Evolutionary conservation across 768 basidiomycete species (phyloP).

Genomic region (Lactarius hengduanensis): DNA sequence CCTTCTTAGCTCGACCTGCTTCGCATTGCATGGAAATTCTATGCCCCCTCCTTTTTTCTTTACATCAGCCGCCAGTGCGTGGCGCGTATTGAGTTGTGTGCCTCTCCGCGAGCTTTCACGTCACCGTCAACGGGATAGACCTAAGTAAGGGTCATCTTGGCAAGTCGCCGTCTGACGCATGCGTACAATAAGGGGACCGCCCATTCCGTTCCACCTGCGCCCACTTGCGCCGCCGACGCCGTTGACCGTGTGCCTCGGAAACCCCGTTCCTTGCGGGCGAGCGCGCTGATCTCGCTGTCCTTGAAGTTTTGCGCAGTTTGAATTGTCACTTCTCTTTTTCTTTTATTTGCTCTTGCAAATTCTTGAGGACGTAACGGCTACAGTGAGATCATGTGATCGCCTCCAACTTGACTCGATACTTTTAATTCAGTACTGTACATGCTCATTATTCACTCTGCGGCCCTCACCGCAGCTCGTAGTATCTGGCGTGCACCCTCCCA

Average conservation of each 20-base stretch:
- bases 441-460: constrained; percentile 13
- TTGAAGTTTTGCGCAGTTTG: constrained; percentile 25
- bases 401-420: too few relatives aligned
- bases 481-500: neutral
- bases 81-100: constrained; percentile 20
- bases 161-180: neutral
- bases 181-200: neutral
- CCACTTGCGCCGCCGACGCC: neutral
- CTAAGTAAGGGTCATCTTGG: neutral
- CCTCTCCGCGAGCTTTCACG: constrained; percentile 14
- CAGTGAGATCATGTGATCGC: constrained; percentile 6
- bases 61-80: neutral
- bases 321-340: neutral
- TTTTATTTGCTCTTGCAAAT: neutral
- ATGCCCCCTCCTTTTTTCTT: constrained; percentile 9
- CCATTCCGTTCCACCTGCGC: neutral
- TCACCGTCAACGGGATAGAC: neutral
- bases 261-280: neutral
- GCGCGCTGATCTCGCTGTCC: constrained; percentile 24
- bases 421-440: constrained; percentile 3
- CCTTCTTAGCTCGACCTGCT: constrained; percentile 24
- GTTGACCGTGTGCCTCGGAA: neutral
- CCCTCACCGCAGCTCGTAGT: constrained; percentile 2
- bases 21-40: constrained; percentile 25
- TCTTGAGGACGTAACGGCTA: neutral